Base-by-base conservation (phyloP, 2,329 filamentous ascomycete genomes). In the Cordyceps sp. region DNA sequence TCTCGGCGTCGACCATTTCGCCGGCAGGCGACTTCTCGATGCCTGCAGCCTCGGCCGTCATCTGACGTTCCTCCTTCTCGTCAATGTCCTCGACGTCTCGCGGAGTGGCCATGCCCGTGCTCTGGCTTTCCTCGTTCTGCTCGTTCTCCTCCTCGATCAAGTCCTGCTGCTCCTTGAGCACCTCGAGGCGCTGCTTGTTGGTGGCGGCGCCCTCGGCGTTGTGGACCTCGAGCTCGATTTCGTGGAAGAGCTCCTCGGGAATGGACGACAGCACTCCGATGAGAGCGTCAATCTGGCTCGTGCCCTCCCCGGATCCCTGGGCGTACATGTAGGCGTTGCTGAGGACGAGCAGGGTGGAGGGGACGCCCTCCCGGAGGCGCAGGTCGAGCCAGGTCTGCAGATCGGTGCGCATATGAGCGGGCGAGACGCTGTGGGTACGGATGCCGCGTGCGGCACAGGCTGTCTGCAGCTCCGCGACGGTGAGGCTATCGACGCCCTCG, bases 311-410 rank as follows among this genome's bases (percentile, higher is more conserved):
- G 45, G 86, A 85, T 38, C 80, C 77, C 46, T 92, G 82, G 24
- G 80, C 76, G 58, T 98, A 98, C 71, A 93, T 88, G 59, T 93
- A 98, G 30, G 90, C 90, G 48, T 94, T 98, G 66, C 84, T 93
- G 38, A 98, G 68, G 4, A 98, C 90, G 6, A 98, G 67, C 2
- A 98, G 74, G 0, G 90, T 96, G 2, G 86, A 96, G 1, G 90
- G 90, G n/a, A 98, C 85, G 30, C 85, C 83, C 51, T 94, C 80
- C 60, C 82, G 85, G 33, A 98, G 72, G 49, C 90, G 78, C 33
- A 98, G 73, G 48, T 96, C 85, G 22, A 98, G 67, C 90, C 90
- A 98, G 42, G 84, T 82, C 52, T 85, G 76, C 22, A 98, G 68
- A 50, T 98, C 90, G 40, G 88, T 82, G 32, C 90, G 74, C 49